Evolutionary conservation across 2,329 filamentous ascomycete genomes (phyloP).

Genomic region (Colletotrichum chlorophyti): DNA sequence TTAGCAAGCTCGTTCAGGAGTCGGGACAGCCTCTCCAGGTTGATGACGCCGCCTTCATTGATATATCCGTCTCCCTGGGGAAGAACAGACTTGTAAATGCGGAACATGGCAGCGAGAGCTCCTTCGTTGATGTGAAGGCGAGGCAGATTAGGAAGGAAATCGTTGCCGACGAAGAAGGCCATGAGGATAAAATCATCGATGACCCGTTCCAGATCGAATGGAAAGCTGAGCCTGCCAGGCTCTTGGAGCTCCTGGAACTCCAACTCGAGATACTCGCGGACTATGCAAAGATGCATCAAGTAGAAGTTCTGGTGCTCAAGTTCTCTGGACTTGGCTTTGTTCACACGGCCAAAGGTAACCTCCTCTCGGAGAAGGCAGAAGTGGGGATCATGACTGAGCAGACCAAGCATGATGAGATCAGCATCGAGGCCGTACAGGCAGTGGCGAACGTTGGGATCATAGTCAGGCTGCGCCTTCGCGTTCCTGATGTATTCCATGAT

Average conservation of each 20-base stretch:
- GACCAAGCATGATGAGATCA: conserved; percentile 96
- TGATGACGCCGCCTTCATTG: conserved; percentile 93
- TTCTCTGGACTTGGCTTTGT: conserved; percentile 90
- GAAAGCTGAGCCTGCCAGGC: conserved; percentile 73
- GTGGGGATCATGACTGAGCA: conserved; percentile 97
- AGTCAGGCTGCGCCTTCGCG: conserved; percentile 92
- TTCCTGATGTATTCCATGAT: conserved; percentile 99
- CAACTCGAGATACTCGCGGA: conserved; percentile 94
- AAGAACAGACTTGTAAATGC: conserved; percentile 89
- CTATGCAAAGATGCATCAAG: conserved; percentile 95
- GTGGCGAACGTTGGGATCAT: conserved; percentile 92
- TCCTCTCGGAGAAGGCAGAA: conserved; percentile 97
- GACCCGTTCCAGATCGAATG: conserved; percentile 92
- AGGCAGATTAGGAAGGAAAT: conserved; percentile 96
- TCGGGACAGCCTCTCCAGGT: conserved; percentile 77
- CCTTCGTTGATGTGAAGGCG: conserved; percentile 98
- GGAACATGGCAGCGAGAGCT: conserved; percentile 95
- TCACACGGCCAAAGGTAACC: conserved; percentile 92
- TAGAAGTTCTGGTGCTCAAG: conserved; percentile 99
- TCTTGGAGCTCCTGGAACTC: conserved; percentile 93
- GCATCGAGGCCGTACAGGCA: conserved; percentile 97
- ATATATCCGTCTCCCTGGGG: conserved; percentile 92
- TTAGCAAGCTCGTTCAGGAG: conserved; percentile 85
- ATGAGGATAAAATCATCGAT: conserved; percentile 99
- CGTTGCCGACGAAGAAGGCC: conserved; percentile 99